Base-by-base conservation (phyloP, 1,284 basidiomycete species). In the Ceratobasidium sp. region DNA sequence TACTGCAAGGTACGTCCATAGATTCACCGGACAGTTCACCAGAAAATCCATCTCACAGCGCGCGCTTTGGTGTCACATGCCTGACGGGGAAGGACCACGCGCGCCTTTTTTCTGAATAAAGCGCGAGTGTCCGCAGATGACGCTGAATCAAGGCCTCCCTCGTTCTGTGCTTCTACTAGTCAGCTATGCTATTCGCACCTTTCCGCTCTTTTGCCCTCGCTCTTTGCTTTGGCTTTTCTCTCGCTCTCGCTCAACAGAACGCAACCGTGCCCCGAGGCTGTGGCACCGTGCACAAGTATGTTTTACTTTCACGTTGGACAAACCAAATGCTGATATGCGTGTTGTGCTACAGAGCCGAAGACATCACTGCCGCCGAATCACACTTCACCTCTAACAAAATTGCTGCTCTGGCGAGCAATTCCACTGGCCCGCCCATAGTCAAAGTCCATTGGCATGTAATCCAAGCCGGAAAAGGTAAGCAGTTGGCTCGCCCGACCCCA, bases 381-480 rank as follows among this genome's bases (percentile, higher is more conserved):
- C 41, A 54, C 18, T 67, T 67, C 28, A 28, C 52, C 5, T 32
- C 64, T 21, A 52, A 54, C 50, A 54, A 67, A 41, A 28, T 55
- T 11, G 18, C 35, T 8, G 21, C 38, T n/a, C n/a, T n/a, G 26
- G 52, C 41, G 3, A 55, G 11, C 11, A 49, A 44, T 43, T 43
- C 32, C 21, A 46, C 46, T 1, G 32, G 38, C n/a, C 14, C 26
- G 9, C 44, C 59, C 5, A 28, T 23, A 5, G 52, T 55, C 13
- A 54, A 35, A 1, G 64, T 67, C 18, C 30, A 67, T 28, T 67
- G 64, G 64, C 64, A 67, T n/a, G 64, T 55, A 28, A 55, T 67
- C 28, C 32, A 54, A 26, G 46, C 28, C 8, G 64, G 64, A 18
- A 67, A 41, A 21, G 8, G 64, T 67, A 28, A 18, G 59, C 18